Percentiles rank a stretch among this genome's conserved stretches.
phyloP scores from a whole-genome alignment of 2,329 filamentous ascomycete genomes.

The Cordyceps cicadae region DNA sequence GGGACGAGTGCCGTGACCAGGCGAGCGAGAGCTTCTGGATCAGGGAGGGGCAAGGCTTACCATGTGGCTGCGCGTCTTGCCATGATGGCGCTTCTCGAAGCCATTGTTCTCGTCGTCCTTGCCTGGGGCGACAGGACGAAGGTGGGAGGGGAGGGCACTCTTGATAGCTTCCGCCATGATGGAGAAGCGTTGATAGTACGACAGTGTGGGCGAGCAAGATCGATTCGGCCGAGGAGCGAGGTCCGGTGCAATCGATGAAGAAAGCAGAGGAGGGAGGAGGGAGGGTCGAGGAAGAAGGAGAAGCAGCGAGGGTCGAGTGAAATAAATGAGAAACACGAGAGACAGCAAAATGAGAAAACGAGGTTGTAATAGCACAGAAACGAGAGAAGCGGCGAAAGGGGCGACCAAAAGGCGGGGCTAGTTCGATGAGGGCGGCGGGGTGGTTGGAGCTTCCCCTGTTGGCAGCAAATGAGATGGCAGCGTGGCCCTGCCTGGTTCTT shows the following conservation, averaged over 20 bases:
- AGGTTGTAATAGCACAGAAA: slow-evolving; percentile 7
- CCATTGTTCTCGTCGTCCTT: slow-evolving; percentile 32
- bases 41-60: slow-evolving; percentile 42
- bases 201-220: slow-evolving; percentile 6
- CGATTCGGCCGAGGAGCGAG: slow-evolving; percentile 10
- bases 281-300: not conserved
- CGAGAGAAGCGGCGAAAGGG: slow-evolving; percentile 1
- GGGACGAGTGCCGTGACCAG: not conserved
- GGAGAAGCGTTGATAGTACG: slow-evolving; percentile 15
- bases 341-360: not conserved
- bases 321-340: not conserved
- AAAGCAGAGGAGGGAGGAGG: not conserved
- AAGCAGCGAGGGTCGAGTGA: not conserved
- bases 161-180: slow-evolving; percentile 64
- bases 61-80: slow-evolving; percentile 81
- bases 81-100: slow-evolving; percentile 62
- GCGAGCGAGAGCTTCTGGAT: not conserved
- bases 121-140: slow-evolving; percentile 53
- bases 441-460: slow-evolving; percentile 10
- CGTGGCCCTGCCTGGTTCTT: not conserved
- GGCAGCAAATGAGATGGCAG: slow-evolving; percentile 10
- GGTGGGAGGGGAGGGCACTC: slow-evolving; percentile 73
- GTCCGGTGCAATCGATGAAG: slow-evolving; percentile 1
- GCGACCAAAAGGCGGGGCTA: slow-evolving; percentile 8
- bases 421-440: slow-evolving; percentile 9